These are phyloP conservation scores for Alternaria ethzedia DNA, from an alignment of 2,329 filamentous ascomycete genomes.

Conservation along the genomic window DNA sequence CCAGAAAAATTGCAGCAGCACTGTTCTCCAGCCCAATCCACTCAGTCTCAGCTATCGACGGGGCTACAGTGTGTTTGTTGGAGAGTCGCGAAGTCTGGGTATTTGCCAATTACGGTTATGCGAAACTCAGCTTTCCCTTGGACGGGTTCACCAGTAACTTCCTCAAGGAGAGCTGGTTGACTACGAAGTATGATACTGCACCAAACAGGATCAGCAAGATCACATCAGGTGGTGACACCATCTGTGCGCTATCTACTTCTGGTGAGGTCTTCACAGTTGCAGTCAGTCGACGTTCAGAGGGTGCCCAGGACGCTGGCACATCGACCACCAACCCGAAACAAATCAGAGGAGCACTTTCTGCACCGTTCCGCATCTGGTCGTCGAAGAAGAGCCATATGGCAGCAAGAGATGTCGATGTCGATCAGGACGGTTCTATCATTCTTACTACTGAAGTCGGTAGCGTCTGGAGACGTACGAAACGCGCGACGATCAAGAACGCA, in stretches of 20 bases:
- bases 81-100: conserved; percentile 90
- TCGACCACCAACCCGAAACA: conserved; percentile 94
- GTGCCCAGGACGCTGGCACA: conserved; percentile 60
- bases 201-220: conserved; percentile 77
- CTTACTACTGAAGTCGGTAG: conserved; percentile 91
- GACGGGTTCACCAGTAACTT: conserved; percentile 75
- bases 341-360: conserved; percentile 80
- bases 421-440: conserved; percentile 93
- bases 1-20: conserved; percentile 86
- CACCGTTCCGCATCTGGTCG: conserved; percentile 85
- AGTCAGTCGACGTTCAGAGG: conserved; percentile 72
- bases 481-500: conserved; percentile 78
- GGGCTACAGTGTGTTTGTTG: conserved; percentile 83
- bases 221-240: conserved; percentile 85
- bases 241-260: conserved; percentile 82
- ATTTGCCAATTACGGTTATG: conserved; percentile 94
- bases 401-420: conserved; percentile 83
- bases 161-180: conserved; percentile 68
- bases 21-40: conserved; percentile 75
- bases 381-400: conserved; percentile 84
- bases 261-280: conserved; percentile 89
- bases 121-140: conserved; percentile 83
- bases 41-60: conserved; percentile 86
- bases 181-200: conserved; percentile 68
- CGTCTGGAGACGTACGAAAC: conserved; percentile 87